These are phyloP conservation scores for Quercus agrifolia DNA, from an alignment of 306 rosid genomes.

Conservation along the genomic window DNA sequence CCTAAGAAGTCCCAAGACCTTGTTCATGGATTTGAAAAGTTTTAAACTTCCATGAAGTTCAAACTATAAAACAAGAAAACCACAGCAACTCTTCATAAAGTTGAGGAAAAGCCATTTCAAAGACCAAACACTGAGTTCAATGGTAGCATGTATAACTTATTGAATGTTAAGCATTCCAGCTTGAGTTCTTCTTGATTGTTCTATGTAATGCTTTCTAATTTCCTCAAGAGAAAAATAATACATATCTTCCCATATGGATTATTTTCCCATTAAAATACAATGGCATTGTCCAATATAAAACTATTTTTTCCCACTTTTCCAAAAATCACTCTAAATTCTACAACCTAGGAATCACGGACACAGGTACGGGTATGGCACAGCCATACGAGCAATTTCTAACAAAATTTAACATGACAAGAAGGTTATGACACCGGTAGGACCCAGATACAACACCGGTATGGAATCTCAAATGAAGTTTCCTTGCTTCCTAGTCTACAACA, in stretches of 20 bases:
- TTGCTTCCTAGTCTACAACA: background rate
- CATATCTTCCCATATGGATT: background rate
- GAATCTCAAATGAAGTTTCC: too few species aligned
- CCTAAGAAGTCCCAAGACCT: background rate
- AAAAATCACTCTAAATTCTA: background rate
- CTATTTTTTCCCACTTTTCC: background rate
- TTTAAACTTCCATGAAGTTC: background rate
- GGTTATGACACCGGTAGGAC: too few species aligned
- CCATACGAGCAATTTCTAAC: too few species aligned
- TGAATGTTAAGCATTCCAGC: background rate
- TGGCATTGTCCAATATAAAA: background rate
- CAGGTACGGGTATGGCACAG: too few species aligned
- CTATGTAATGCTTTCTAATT: background rate
- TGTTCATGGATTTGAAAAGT: background rate
- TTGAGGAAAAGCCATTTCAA: background rate
- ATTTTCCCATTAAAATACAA: background rate
- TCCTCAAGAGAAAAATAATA: background rate
- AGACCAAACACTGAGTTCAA: background rate
- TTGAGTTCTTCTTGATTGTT: background rate
- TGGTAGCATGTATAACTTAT: background rate
- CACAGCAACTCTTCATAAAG: background rate
- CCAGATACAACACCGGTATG: too few species aligned
- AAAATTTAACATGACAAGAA: too few species aligned
- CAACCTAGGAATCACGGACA: too few species aligned
- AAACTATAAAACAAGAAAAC: background rate